Percentiles rank a stretch among this genome's conserved stretches.
Conservation (phyloP, 768 basidiomycete species). For the Boletus eberwhitei region DNA sequence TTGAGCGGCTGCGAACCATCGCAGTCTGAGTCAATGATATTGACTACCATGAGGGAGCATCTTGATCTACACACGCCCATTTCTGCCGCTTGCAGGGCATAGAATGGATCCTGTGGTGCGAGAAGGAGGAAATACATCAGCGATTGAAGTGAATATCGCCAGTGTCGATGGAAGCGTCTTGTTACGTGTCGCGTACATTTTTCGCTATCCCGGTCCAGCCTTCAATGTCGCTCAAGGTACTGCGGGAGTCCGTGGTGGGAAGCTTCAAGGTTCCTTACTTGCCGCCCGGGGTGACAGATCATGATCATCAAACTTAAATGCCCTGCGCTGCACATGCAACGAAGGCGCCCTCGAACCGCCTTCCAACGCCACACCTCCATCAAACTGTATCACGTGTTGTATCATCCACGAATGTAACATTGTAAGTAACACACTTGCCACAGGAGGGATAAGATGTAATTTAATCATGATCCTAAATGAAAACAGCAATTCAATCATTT, state of each 20-base stretch:
- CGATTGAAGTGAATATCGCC: conserved; percentile 59
- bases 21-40: conserved; percentile 56
- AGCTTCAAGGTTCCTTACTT: too few species aligned
- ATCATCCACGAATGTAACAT: too few species aligned
- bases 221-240: conserved; percentile 77
- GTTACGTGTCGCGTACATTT: conserved; percentile 55
- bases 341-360: too few species aligned
- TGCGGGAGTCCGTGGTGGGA: conserved; percentile 53
- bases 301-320: too few species aligned
- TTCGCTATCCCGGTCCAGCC: conserved; percentile 81
- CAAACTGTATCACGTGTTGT: too few species aligned
- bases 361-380: too few species aligned
- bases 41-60: conserved; percentile 41
- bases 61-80: conserved; percentile 59
- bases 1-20: conserved; percentile 41
- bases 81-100: conserved; percentile 74
- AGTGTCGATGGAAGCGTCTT: conserved; percentile 43
- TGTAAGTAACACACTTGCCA: too few species aligned
- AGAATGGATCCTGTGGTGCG: conserved; percentile 80
- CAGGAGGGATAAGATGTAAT: too few species aligned
- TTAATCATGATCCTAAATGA: too few species aligned
- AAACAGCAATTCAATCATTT: too few species aligned
- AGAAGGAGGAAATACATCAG: conserved; percentile 77
- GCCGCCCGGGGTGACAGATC: too few species aligned
- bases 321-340: too few species aligned